Base-by-base conservation (phyloP, 106 monocot genomes). In the Phalaenopsis equestris region DNA sequence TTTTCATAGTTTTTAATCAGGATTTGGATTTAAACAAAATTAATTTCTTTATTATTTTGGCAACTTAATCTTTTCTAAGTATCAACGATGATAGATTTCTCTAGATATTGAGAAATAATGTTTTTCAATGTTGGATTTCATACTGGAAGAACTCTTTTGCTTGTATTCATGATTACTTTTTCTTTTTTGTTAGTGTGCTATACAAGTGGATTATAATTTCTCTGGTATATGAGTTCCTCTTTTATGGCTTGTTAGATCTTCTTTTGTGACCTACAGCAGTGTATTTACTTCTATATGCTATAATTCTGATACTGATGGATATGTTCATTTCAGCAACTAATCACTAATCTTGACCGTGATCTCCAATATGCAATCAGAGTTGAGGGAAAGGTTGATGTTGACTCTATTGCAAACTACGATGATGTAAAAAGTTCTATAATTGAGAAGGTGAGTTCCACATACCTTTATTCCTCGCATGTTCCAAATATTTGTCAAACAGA, bases 311-410 rank as follows among this genome's bases (percentile, higher is more conserved):
- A 24, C 36, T 43, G 24, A 17, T 11, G 45, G 9, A 52, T 67
- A 36, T 42, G 48, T 12, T 70, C 14, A 58, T 74, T 47, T 86
- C 89, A 99, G 98, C 85, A 89, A 90, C 78, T 99, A 80, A 99
- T 99, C 67, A 76, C 39, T 45, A 99, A 94, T 87, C 85, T 99
- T 86, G 98, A 99, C 82, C 98, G 98, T 79, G 98, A 99, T 83
- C 80, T 99, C 19, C 94, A 99, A 82, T 99, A 93, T 85, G 90
- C 94, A 65, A 99, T 99, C 75, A 87, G 43, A 36, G 91, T 93
- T 37, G 98, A 99, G 81, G 98, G 98, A 24, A 99, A 94, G 81
- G 82, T 99, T 91, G 94, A 91, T 36, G 42, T 93, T 38, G 86
- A 94, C 79, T 89, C 92, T 45, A 72, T 99, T 21, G 79, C 82